phyloP scores from a whole-genome alignment of 2,329 filamentous ascomycete genomes.

The Diaporthe amygdali region DNA sequence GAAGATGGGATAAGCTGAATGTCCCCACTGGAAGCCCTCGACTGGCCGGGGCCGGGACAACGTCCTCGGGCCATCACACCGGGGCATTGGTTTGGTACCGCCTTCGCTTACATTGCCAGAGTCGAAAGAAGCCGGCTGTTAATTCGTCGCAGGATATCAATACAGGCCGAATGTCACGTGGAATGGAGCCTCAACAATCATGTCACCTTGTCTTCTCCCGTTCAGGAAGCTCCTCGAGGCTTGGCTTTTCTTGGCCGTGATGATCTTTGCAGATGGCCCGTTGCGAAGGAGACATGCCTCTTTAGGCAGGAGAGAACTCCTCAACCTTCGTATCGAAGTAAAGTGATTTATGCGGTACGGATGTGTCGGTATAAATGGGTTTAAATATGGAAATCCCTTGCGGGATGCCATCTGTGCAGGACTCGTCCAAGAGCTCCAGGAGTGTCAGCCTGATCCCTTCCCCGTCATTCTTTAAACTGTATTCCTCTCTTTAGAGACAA shows the following conservation, averaged over 20 bases:
- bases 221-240: conserved; percentile 2
- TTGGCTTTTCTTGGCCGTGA: conserved; percentile 10
- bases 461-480: neutral
- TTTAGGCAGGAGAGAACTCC: neutral
- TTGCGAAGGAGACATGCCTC: neutral
- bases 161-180: neutral
- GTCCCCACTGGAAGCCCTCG: neutral
- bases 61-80: neutral
- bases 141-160: neutral
- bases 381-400: neutral
- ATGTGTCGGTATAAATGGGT: neutral
- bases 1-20: neutral
- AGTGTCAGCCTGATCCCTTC: neutral
- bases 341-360: neutral
- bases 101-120: neutral
- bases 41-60: neutral
- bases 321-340: neutral
- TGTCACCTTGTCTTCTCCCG: neutral
- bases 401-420: neutral
- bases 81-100: neutral
- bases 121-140: neutral
- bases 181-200: neutral
- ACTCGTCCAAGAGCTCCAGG: neutral
- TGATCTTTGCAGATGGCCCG: conserved; percentile 1
- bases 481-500: neutral